Percentiles rank a stretch among this genome's conserved stretches.
phyloP scores from a whole-genome alignment of 257 asterid species.

The Nicotiana otophora region DNA sequence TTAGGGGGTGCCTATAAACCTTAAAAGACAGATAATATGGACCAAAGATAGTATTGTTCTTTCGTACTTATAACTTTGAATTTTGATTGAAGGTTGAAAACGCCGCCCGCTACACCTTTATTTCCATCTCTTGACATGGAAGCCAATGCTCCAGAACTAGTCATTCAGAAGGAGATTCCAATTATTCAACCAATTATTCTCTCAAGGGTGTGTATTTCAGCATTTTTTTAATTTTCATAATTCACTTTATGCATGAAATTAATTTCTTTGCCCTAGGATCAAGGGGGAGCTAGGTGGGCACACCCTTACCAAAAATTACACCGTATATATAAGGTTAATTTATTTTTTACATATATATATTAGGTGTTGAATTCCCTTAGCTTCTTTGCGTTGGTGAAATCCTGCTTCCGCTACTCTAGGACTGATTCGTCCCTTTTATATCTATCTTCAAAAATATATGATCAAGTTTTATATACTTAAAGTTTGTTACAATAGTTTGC shows the following conservation, averaged over 20 bases:
- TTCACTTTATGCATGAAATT: neutral
- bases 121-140: constrained; percentile 90
- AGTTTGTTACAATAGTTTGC: constrained; percentile 40
- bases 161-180: constrained; percentile 51
- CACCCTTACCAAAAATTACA: too few relatives aligned
- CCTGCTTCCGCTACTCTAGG: too few relatives aligned
- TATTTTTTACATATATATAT: too few relatives aligned
- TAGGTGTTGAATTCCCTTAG: too few relatives aligned
- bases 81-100: constrained; percentile 50
- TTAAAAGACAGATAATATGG: neutral
- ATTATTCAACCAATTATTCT: constrained; percentile 57
- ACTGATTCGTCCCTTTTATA: too few relatives aligned
- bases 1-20: neutral
- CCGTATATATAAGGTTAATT: too few relatives aligned
- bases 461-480: neutral
- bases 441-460: neutral
- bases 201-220: constrained; percentile 44
- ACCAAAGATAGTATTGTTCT: neutral
- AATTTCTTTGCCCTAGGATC: neutral
- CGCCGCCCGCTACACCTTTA: constrained; percentile 85
- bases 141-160: constrained; percentile 40
- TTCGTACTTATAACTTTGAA: neutral
- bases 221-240: neutral
- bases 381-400: too few relatives aligned
- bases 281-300: too few relatives aligned